Conservation (phyloP, 1,284 basidiomycete species). For the Austroboletus novae-zelandiae region DNA sequence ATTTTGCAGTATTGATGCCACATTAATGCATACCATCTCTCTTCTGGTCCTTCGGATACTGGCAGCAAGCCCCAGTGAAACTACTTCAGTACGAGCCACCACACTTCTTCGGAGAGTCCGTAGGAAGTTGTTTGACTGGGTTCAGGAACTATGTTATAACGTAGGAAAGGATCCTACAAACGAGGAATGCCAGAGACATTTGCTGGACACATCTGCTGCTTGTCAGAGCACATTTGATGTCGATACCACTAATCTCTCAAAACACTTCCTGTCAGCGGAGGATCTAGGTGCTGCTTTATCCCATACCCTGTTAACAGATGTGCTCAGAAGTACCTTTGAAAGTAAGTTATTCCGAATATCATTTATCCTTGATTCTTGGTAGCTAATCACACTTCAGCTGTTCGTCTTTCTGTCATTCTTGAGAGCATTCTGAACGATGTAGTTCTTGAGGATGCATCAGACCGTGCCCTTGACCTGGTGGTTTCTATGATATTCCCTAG, state of each 20-base stretch:
- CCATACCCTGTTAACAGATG: neutral
- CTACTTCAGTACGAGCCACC: neutral
- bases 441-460: constrained; percentile 1
- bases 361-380: too few relatives aligned
- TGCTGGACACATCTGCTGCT: neutral
- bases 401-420: constrained; percentile 25
- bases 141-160: neutral
- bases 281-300: neutral
- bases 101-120: neutral
- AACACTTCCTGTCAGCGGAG: neutral
- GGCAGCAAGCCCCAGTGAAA: neutral
- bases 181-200: neutral
- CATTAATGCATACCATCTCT: neutral
- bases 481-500: constrained; percentile 33
- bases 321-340: neutral
- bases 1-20: too few relatives aligned
- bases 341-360: too few relatives aligned
- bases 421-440: constrained; percentile 16
- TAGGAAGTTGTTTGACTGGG: neutral
- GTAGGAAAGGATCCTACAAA: neutral
- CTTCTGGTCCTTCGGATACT: neutral
- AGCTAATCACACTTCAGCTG: constrained; percentile 3
- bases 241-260: neutral
- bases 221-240: neutral
- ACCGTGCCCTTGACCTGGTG: constrained; percentile 32